Percentiles rank a stretch among this genome's conserved stretches.
phyloP scores from a whole-genome alignment of 2,329 filamentous ascomycete species.

The Thelonectria olida region DNA sequence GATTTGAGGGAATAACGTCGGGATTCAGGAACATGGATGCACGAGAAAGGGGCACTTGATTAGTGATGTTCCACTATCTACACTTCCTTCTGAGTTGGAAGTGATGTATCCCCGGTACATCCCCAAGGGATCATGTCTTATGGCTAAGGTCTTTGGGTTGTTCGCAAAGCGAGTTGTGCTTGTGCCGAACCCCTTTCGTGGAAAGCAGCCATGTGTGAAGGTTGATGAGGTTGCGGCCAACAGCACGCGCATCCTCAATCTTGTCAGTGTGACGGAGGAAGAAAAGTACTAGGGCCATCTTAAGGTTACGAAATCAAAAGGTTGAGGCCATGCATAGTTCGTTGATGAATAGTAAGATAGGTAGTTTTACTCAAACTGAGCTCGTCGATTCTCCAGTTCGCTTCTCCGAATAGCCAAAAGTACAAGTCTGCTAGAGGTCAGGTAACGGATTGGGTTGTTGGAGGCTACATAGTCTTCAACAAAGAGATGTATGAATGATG shows the following conservation, averaged over 20 bases:
- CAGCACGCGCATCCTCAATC: background rate
- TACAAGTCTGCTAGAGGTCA: no score
- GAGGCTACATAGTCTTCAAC: no score
- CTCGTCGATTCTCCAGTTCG: background rate
- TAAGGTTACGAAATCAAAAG: background rate
- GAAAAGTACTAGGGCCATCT: background rate
- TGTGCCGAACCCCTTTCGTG: no score
- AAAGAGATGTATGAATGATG: no score
- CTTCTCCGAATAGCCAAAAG: no score
- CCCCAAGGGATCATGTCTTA: no score
- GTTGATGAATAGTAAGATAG: background rate
- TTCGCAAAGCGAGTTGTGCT: no score
- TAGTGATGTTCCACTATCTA: no score
- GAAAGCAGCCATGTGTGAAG: background rate
- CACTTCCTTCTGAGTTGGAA: no score
- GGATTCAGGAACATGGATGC: background rate
- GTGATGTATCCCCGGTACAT: no score
- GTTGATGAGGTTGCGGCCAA: background rate
- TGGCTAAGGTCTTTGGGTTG: no score
- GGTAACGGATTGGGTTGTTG: no score
- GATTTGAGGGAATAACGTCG: background rate
- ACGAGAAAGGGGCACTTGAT: background rate
- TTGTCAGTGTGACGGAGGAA: background rate
- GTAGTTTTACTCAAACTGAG: background rate
- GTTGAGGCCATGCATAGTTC: background rate